Evolutionary conservation across 2,329 filamentous ascomycete genomes (phyloP).

Genomic region (Paradendryphiella salina): DNA sequence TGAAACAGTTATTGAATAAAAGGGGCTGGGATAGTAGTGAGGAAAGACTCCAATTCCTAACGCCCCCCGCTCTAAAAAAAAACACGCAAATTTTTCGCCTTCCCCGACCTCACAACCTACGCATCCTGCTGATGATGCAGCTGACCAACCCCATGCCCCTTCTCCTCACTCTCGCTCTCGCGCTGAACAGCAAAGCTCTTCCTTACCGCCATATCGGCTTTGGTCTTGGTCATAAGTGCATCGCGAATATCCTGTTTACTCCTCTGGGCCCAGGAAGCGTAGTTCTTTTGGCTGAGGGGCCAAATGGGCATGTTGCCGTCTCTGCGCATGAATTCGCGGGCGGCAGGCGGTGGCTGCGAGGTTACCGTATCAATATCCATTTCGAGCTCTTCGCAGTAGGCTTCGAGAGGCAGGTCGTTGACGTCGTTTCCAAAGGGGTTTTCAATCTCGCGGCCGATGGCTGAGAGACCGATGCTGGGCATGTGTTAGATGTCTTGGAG

Average conservation of each 20-base stretch:
- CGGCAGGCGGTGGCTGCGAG: conserved; percentile 57
- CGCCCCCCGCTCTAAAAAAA: neutral
- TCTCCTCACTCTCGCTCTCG: conserved; percentile 28
- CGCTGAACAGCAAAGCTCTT: conserved; percentile 34
- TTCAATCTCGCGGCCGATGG: conserved; percentile 80
- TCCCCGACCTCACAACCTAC: neutral
- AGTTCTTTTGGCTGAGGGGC: conserved; percentile 55
- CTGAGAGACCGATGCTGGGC: conserved; percentile 64
- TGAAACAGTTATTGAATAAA: neutral
- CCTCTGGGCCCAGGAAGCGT: conserved; percentile 42
- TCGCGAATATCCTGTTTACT: conserved; percentile 50
- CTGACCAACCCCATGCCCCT: conserved; percentile 20
- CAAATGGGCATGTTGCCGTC: conserved; percentile 59
- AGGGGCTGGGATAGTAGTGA: neutral
- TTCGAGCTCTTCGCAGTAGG: conserved; percentile 74
- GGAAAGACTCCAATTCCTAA: neutral
- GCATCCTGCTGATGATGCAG: neutral
- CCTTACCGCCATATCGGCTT: conserved; percentile 41
- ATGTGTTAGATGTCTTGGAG: too few relatives aligned
- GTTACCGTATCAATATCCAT: conserved; percentile 75
- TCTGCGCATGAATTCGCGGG: conserved; percentile 56
- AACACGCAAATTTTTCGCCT: neutral
- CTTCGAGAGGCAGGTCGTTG: conserved; percentile 68
- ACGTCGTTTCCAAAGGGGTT: conserved; percentile 84
- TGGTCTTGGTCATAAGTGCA: conserved; percentile 50